Evolutionary conservation across 2,329 filamentous ascomycete species (phyloP), one percentile per base, ranked within the genome.

Genomic region (Microcyclospora tardicrescens): DNA sequence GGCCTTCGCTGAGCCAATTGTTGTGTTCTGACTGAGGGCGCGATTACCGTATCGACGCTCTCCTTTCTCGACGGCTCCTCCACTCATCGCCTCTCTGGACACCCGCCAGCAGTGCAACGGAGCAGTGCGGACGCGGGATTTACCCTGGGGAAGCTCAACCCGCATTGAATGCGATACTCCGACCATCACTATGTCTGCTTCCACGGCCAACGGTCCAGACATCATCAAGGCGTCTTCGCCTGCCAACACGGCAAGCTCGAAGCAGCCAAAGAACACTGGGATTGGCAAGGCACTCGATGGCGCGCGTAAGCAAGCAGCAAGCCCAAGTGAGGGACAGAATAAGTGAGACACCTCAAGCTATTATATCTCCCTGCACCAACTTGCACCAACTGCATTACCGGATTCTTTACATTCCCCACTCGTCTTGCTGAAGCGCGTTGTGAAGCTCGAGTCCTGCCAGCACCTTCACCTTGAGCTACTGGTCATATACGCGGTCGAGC

Each of bases 241-340:
- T 37, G 36, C 33, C 27, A 15, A 38, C 10, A 15, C 38, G 19
- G 16, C 43, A 33, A 28, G 38, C 10, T 45, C 48, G 15, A 56
- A 55, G 45, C 57, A 64, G 46, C 65, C 68, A 43, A 71, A 72
- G 55, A 65, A 67, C 52, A 64, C 67, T 55, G 54, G 58, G 64
- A 43, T 61, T 58, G 63, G 61, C 43, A 75, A 72, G 59, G 61
- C 60, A 43, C 60, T 67, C 43, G 70, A 74, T 56, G 61, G 60
- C 44, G 61, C 63, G 55, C 69, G 72, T 57, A 72, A 72, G 59
- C 71, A 72, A 53, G 62, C 68, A 48, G 67, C 61, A 41, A 74
- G 69, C 55, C 71, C 72, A 44, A 62, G 68, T 34, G 71, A 75
- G 53, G 65, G 60, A 45, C 63, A 59, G 50, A 66, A 70, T 56